Conservation (phyloP, 805 yeast genomes). For the Cyberlindnera euphorbiiphila region DNA sequence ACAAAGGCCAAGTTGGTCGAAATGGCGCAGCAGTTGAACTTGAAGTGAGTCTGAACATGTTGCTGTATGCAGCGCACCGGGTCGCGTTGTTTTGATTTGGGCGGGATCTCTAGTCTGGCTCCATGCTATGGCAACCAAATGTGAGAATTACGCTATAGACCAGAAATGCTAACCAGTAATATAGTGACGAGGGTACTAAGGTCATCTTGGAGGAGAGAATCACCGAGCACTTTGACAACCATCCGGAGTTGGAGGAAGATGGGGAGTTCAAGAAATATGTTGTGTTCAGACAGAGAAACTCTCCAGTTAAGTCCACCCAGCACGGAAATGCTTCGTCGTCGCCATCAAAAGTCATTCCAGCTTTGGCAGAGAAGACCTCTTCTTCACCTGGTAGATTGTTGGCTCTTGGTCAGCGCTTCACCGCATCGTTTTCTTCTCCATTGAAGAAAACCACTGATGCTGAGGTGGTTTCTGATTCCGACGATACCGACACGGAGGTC, state of each 20-base stretch:
- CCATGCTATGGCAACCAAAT: too few species aligned
- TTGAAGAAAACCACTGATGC: conserved; percentile 10
- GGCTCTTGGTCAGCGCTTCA: conserved; percentile 20
- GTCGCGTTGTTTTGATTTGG: conserved; percentile 3
- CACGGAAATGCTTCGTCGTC: conserved; percentile 11
- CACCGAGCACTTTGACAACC: conserved; percentile 26
- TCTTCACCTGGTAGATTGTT: conserved; percentile 25
- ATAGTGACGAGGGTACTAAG: conserved; percentile 30
- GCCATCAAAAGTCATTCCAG: conserved; percentile 12
- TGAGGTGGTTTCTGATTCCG: conserved; percentile 1
- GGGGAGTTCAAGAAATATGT: conserved; percentile 24
- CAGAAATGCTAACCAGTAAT: conserved; percentile 3
- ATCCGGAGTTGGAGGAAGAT: conserved; percentile 30
- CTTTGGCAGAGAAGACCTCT: conserved; percentile 9
- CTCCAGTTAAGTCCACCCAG: conserved; percentile 26
- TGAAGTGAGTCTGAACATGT: conserved; percentile 28
- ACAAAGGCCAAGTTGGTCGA: conserved; percentile 35
- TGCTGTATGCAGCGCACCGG: neutral
- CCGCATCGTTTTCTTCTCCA: conserved; percentile 25
- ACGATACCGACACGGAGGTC: conserved; percentile 15
- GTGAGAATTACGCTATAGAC: too few species aligned
- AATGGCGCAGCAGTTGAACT: conserved; percentile 33
- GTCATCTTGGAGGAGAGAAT: conserved; percentile 29
- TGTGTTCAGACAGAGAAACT: conserved; percentile 25
- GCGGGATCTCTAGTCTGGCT: too few species aligned